A percentile compares a stretch with the other conserved stretches of the same genome.
Evolutionary conservation across 2,329 filamentous ascomycete species (phyloP).

Genomic region (Chaetomium sp.): DNA sequence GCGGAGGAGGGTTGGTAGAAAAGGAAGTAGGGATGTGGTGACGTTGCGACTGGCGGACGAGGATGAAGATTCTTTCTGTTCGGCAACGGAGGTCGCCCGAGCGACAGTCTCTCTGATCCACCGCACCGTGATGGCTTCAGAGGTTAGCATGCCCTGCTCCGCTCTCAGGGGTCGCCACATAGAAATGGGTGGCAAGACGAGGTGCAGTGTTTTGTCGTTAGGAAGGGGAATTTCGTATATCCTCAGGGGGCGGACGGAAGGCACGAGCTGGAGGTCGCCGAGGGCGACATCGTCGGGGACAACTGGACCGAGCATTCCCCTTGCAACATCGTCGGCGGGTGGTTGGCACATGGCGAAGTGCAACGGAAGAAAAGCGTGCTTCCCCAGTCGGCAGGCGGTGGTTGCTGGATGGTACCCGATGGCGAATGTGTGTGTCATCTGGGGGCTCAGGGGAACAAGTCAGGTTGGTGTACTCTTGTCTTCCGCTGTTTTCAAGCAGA

Average conservation of each 20-base stretch:
- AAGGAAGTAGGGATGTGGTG: constrained; percentile 35
- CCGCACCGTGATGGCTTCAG: constrained; percentile 49
- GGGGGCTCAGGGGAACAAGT: not conserved
- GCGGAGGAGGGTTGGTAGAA: constrained; percentile 47
- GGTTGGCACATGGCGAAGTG: constrained; percentile 42
- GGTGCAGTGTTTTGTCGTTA: constrained; percentile 45
- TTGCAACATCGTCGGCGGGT: constrained; percentile 40
- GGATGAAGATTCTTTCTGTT: not conserved
- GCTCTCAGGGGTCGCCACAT: constrained; percentile 50
- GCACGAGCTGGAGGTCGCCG: constrained; percentile 40
- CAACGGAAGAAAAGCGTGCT: not conserved
- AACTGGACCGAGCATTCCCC: constrained; percentile 41
- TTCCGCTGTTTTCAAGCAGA: not conserved
- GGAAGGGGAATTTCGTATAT: constrained; percentile 48
- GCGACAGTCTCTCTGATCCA: constrained; percentile 45
- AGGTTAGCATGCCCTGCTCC: constrained; percentile 48
- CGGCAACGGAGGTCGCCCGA: not conserved
- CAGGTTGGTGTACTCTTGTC: not conserved
- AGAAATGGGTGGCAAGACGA: constrained; percentile 49
- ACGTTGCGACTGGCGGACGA: not conserved
- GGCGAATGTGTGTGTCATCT: not conserved
- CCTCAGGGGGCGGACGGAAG: constrained; percentile 45
- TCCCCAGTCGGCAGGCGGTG: not conserved
- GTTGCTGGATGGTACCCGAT: not conserved
- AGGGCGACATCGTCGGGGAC: constrained; percentile 40